Conservation (phyloP, 805 yeast species). For the Millerago galiae region DNA sequence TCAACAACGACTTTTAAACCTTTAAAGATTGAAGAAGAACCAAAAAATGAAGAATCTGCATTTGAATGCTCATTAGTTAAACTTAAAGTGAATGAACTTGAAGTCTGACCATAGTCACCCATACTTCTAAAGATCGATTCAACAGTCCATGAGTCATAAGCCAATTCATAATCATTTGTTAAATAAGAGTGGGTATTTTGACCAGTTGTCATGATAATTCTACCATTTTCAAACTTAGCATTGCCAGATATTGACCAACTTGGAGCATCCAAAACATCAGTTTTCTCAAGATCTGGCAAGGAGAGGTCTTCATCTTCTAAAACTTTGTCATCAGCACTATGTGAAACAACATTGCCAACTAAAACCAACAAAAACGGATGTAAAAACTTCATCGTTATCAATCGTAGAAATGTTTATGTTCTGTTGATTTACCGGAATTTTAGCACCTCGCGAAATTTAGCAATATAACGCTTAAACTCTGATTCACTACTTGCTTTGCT, state of each 20-base stretch:
- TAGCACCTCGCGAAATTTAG: too few species aligned
- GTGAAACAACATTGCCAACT: constrained; percentile 8
- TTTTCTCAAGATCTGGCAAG: constrained; percentile 32
- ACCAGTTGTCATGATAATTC: constrained; percentile 45
- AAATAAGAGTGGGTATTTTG: constrained; percentile 35
- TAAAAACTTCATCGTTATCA: background rate
- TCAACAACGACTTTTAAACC: constrained; percentile 62
- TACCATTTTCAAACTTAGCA: constrained; percentile 42
- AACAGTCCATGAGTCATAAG: constrained; percentile 42
- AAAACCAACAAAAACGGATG: background rate
- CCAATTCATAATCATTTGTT: constrained; percentile 32
- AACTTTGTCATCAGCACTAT: constrained; percentile 18
- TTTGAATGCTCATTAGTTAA: constrained; percentile 30
- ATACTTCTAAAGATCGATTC: constrained; percentile 60
- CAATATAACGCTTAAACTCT: too few species aligned
- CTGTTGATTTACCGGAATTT: too few species aligned
- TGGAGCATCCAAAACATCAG: constrained; percentile 20
- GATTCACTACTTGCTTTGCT: too few species aligned
- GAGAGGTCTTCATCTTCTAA: constrained; percentile 27
- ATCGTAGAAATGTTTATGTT: too few species aligned
- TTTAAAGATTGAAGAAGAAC: constrained; percentile 52
- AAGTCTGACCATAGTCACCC: constrained; percentile 42
- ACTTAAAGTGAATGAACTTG: constrained; percentile 57
- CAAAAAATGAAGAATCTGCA: constrained; percentile 32
- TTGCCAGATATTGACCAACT: constrained; percentile 36